A percentile compares a stretch with the other conserved stretches of the same genome.
Evolutionary conservation across 2,329 filamentous ascomycete genomes (phyloP).

Genomic region (Pseudogymnoascus sp.): DNA sequence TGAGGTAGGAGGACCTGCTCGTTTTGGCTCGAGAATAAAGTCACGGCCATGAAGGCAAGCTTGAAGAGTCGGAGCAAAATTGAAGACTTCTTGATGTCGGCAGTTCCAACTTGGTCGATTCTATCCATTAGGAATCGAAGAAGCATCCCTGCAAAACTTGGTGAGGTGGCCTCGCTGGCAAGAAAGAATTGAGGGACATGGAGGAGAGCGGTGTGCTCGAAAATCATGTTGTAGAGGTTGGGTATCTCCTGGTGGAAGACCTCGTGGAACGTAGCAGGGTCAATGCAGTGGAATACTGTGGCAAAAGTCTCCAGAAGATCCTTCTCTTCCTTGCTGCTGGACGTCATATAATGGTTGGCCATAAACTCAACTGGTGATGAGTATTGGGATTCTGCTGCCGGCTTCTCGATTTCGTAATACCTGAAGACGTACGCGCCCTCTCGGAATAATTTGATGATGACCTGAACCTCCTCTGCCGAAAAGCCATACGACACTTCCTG

Average conservation of each 20-base stretch:
- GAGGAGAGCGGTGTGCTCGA: slow-evolving; percentile 86
- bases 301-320: slow-evolving; percentile 95
- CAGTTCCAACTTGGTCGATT: slow-evolving; percentile 88
- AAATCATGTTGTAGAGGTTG: slow-evolving; percentile 93
- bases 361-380: slow-evolving; percentile 83
- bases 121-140: slow-evolving; percentile 95
- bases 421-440: slow-evolving; percentile 94
- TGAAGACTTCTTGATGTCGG: slow-evolving; percentile 84
- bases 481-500: slow-evolving; percentile 93
- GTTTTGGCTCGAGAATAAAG: slow-evolving; percentile 87
- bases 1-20: slow-evolving; percentile 93
- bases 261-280: slow-evolving; percentile 96
- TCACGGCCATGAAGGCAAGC: slow-evolving; percentile 98
- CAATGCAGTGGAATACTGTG: slow-evolving; percentile 96
- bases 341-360: slow-evolving; percentile 90
- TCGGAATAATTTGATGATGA: slow-evolving; percentile 94
- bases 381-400: slow-evolving; percentile 61
- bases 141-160: slow-evolving; percentile 96
- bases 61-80: slow-evolving; percentile 94
- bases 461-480: slow-evolving; percentile 91
- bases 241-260: slow-evolving; percentile 97
- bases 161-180: slow-evolving; percentile 95
- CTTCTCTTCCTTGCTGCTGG: slow-evolving; percentile 92
- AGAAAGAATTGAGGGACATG: slow-evolving; percentile 98
- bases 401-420: slow-evolving; percentile 89